Percentiles rank a stretch among this genome's conserved stretches.
Evolutionary conservation across 768 basidiomycete species (phyloP).

Genomic region (Peribolospora baueri): DNA sequence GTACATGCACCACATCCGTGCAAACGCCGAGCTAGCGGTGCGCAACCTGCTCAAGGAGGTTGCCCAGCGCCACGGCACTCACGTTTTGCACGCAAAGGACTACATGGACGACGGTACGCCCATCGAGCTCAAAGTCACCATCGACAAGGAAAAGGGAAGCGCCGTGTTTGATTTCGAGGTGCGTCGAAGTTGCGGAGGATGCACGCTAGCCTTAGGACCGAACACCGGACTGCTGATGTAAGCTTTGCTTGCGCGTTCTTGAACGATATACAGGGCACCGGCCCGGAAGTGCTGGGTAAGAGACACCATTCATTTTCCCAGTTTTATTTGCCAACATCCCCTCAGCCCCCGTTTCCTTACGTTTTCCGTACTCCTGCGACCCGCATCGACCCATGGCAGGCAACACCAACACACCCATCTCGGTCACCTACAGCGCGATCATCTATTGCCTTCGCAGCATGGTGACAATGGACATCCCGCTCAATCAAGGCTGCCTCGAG

Average conservation of each 20-base stretch:
- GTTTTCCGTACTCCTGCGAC: background rate
- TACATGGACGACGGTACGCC: conserved; percentile 25
- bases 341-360: too few relatives aligned
- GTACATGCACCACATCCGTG: conserved; percentile 75
- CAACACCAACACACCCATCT: conserved; percentile 57
- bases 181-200: conserved; percentile 13
- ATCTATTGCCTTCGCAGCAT: conserved; percentile 17
- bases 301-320: too few relatives aligned
- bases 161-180: conserved; percentile 57
- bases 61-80: conserved; percentile 40
- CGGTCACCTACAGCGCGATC: conserved; percentile 12
- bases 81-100: conserved; percentile 44
- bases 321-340: too few relatives aligned
- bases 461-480: conserved; percentile 33
- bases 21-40: conserved; percentile 70
- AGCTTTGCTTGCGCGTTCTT: too few relatives aligned
- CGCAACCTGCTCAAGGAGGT: conserved; percentile 55
- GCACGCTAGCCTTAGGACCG: background rate
- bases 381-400: conserved; percentile 23
- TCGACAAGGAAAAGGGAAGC: conserved; percentile 44
- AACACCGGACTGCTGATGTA: conserved; percentile 32
- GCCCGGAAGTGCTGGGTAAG: conserved; percentile 20
- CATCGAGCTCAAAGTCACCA: conserved; percentile 39
- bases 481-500: conserved; percentile 75
- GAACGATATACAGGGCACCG: conserved; percentile 30